phyloP scores from a whole-genome alignment of 805 yeast genomes.

The Ogataea minuta region DNA sequence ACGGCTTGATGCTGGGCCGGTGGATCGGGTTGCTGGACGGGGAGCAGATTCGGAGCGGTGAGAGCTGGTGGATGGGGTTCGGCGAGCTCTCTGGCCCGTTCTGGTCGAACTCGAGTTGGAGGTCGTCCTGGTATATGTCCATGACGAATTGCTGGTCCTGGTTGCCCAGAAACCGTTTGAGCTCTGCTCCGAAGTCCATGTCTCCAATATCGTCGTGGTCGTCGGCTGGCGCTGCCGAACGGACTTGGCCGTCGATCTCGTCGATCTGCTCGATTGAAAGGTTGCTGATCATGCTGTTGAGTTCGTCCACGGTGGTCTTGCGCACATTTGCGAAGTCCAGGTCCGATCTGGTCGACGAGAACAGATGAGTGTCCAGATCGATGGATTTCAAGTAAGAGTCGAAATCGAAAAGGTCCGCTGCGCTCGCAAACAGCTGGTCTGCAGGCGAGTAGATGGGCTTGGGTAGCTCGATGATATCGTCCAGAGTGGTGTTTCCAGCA shows the following conservation, averaged over 20 bases:
- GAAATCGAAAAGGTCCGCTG: constrained; percentile 25
- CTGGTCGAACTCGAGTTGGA: constrained; percentile 23
- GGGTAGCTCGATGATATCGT: constrained; percentile 23
- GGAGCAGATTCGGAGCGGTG: constrained; percentile 44
- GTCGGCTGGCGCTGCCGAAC: constrained; percentile 23
- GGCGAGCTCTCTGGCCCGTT: constrained; percentile 1
- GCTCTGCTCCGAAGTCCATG: constrained; percentile 22
- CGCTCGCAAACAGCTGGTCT: constrained; percentile 7
- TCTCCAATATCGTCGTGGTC: constrained; percentile 19
- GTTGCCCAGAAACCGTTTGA: constrained; percentile 19
- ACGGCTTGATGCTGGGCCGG: constrained; percentile 35
- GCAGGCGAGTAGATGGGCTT: constrained; percentile 4
- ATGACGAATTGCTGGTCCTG: constrained; percentile 17
- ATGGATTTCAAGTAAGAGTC: constrained; percentile 26
- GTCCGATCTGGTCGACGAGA: constrained; percentile 10
- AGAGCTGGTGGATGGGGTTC: constrained; percentile 11
- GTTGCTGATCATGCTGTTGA: constrained; percentile 30
- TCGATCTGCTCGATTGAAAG: constrained; percentile 29
- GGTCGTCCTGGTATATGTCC: constrained; percentile 24
- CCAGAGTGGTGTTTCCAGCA: constrained; percentile 25
- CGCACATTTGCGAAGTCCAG: constrained; percentile 26
- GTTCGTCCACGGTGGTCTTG: constrained; percentile 21
- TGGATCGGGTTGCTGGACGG: constrained; percentile 34
- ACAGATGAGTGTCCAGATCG: constrained; percentile 13
- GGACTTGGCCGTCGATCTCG: constrained; percentile 35